Conservation (phyloP, 2,329 filamentous ascomycete species). For the Atkinsonella texensis region DNA sequence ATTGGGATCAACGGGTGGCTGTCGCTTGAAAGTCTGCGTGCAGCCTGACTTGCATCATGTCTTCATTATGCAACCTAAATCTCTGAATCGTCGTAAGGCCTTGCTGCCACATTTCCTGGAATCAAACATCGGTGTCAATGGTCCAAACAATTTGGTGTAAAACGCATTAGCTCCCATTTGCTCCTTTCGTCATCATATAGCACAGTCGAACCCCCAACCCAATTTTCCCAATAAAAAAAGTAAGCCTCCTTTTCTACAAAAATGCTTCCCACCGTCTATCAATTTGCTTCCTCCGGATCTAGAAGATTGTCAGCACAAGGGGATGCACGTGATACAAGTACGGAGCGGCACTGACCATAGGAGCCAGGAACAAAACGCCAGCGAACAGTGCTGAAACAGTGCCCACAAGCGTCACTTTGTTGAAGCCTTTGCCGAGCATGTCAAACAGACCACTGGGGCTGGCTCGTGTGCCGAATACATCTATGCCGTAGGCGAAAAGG, state of each 20-base stretch:
- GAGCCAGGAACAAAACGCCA: constrained; percentile 67
- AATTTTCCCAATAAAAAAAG: background rate
- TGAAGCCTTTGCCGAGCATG: constrained; percentile 85
- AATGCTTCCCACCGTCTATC: constrained; percentile 47
- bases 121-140: background rate
- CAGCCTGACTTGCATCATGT: no score
- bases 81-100: no score
- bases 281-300: constrained; percentile 56
- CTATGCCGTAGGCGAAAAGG: constrained; percentile 76
- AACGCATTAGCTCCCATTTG: background rate
- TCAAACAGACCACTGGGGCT: constrained; percentile 88
- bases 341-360: constrained; percentile 55
- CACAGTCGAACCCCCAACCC: background rate
- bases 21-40: no score
- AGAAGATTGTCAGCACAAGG: constrained; percentile 19
- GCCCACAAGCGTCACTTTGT: constrained; percentile 70
- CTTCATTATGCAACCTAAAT: no score
- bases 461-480: constrained; percentile 77
- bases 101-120: no score
- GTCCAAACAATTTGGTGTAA: background rate
- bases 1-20: no score
- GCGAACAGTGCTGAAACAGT: constrained; percentile 72
- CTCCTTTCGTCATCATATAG: background rate
- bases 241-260: constrained; percentile 12
- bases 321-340: background rate